phyloP scores from a whole-genome alignment of 768 basidiomycete genomes.

The Tubosaeta sp. region DNA sequence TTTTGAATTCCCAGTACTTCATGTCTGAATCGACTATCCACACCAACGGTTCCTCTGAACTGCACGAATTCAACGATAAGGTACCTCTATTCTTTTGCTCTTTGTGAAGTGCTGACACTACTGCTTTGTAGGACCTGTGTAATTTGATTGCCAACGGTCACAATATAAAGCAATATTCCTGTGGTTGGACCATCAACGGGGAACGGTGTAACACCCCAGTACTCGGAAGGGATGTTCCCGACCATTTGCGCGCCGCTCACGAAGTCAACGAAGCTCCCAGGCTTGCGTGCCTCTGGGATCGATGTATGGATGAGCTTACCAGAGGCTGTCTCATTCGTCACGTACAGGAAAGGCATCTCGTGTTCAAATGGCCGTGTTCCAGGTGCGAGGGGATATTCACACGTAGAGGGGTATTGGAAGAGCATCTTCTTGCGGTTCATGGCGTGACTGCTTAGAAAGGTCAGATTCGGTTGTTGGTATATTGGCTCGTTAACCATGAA shows the following conservation, averaged over 20 bases:
- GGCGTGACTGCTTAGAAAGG: too few relatives aligned
- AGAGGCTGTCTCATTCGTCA: conserved; percentile 18
- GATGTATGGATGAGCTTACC: conserved; percentile 14
- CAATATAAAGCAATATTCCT: background rate
- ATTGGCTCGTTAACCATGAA: background rate
- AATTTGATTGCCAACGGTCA: conserved; percentile 8
- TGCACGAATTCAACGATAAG: too few relatives aligned
- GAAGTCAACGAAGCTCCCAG: background rate
- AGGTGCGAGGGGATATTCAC: conserved; percentile 15
- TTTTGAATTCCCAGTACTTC: too few relatives aligned
- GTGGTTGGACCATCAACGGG: conserved; percentile 14
- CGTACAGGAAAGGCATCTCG: conserved; percentile 23
- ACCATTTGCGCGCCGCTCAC: conserved; percentile 15
- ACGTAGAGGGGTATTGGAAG: conserved; percentile 7
- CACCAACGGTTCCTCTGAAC: too few relatives aligned
- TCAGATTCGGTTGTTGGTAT: background rate
- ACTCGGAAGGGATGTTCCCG: conserved; percentile 13
- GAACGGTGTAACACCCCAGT: conserved; percentile 5
- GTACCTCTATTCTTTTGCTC: too few relatives aligned
- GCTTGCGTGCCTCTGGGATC: conserved; percentile 13
- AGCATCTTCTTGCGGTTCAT: background rate
- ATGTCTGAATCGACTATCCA: too few relatives aligned
- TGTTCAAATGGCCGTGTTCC: conserved; percentile 21
- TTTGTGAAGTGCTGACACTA: background rate
- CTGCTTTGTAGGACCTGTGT: conserved; percentile 6